phyloP scores from a whole-genome alignment of 169 alveolate species.

The Plasmodium berghei region DNA sequence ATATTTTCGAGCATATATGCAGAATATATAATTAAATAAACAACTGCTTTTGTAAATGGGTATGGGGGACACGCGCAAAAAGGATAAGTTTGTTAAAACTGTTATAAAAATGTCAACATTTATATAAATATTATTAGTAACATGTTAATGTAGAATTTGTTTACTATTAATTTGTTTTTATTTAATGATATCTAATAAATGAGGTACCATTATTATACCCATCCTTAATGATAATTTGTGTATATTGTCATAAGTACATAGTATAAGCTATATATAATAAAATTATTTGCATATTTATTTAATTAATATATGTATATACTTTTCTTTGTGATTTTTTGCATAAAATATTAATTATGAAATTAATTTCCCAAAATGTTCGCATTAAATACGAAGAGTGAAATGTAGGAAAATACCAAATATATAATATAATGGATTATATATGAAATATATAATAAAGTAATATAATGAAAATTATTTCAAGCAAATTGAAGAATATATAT shows the following conservation, averaged over 20 bases:
- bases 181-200: background rate
- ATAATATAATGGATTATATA: background rate
- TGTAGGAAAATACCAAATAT: background rate
- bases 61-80: slow-evolving; percentile 1
- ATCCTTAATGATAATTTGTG: background rate
- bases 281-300: background rate
- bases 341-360: background rate
- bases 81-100: slow-evolving; percentile 18
- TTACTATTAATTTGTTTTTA: background rate
- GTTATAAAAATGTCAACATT: slow-evolving; percentile 5
- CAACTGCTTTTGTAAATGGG: slow-evolving; percentile 16
- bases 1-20: background rate
- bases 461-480: slow-evolving; percentile 3
- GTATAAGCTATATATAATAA: background rate
- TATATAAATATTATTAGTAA: slow-evolving; percentile 11
- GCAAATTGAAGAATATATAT: slow-evolving; percentile 1
- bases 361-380: too few species aligned
- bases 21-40: background rate
- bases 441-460: background rate
- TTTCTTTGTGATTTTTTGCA: background rate
- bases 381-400: background rate
- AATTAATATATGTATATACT: background rate
- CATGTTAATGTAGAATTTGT: background rate
- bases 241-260: background rate
- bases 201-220: background rate